phyloP scores from a whole-genome alignment of 31 red algal species.

The Odonthalia washingtoniensis region DNA sequence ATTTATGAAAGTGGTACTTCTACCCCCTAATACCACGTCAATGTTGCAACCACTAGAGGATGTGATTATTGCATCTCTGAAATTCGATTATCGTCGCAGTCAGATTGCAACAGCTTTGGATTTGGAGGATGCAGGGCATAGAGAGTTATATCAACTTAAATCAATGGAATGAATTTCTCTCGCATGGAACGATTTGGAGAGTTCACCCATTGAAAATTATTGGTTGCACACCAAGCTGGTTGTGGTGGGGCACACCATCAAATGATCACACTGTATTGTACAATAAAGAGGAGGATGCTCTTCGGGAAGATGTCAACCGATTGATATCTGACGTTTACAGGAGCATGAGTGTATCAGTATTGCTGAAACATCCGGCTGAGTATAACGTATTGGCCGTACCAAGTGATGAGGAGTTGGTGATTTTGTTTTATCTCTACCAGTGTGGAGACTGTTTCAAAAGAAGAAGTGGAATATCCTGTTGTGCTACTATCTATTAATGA shows the following conservation, averaged over 20 bases:
- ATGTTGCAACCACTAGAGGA: not conserved
- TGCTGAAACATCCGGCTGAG: slow-evolving; percentile 1
- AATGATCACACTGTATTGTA: not conserved
- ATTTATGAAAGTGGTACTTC: not conserved
- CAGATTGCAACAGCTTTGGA: slow-evolving; percentile 11
- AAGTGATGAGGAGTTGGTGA: slow-evolving; percentile 8
- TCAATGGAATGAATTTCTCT: not conserved
- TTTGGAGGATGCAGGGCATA: not conserved
- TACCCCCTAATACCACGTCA: not conserved
- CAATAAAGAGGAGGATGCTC: not conserved
- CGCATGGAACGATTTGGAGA: not conserved
- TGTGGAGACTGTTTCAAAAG: too few relatives aligned
- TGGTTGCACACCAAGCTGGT: slow-evolving; percentile 10
- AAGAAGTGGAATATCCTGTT: too few relatives aligned
- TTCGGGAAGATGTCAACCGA: slow-evolving; percentile 7
- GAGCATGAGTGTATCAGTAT: not conserved
- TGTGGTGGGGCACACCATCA: not conserved
- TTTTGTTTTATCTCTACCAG: not conserved
- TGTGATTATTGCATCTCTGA: not conserved
- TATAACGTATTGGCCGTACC: not conserved
- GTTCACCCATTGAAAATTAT: not conserved
- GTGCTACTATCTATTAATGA: too few relatives aligned
- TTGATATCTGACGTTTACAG: not conserved
- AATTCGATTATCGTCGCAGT: not conserved
- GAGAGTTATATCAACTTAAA: not conserved